Evolutionary conservation across 164 flowering plant species (phyloP).

Genomic region (Annona squamosa): DNA sequence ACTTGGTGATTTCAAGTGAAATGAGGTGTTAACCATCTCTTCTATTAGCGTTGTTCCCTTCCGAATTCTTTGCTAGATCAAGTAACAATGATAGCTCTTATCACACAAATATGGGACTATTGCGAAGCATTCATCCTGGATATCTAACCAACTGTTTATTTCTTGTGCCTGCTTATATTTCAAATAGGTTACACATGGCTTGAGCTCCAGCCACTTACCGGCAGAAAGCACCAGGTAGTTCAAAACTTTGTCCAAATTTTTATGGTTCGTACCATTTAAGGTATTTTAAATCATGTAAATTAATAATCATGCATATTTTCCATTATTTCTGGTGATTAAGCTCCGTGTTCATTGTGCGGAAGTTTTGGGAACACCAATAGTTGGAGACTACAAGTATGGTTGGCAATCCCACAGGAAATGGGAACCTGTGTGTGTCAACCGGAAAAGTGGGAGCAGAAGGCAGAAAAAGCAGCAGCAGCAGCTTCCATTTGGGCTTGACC

Average conservation of each 20-base stretch:
- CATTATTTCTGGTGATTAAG: constrained; percentile 21
- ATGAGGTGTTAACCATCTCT: too few species aligned
- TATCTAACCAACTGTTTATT: neutral
- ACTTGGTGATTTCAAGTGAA: too few species aligned
- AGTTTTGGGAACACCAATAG: constrained; percentile 88
- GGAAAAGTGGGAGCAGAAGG: constrained; percentile 15
- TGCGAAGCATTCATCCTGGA: neutral
- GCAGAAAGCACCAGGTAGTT: constrained; percentile 84
- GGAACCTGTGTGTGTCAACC: constrained; percentile 26
- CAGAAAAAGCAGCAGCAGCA: constrained; percentile 9
- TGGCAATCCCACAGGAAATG: constrained; percentile 76
- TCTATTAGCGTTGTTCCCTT: too few species aligned
- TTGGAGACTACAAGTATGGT: constrained; percentile 94
- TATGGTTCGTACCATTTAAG: too few species aligned
- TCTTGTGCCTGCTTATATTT: neutral
- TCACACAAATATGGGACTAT: too few species aligned
- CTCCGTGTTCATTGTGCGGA: constrained; percentile 97
- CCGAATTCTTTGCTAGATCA: too few species aligned
- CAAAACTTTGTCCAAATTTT: neutral
- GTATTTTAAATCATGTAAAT: neutral
- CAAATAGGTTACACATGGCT: constrained; percentile 73
- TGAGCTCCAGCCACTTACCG: constrained; percentile 74
- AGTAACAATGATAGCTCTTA: too few species aligned
- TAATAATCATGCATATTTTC: neutral
- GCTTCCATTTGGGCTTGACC: constrained; percentile 43